Evolutionary conservation across 345 rosid species (phyloP), one percentile per base, ranked within the genome.

Genomic region (Theobroma cacao): DNA sequence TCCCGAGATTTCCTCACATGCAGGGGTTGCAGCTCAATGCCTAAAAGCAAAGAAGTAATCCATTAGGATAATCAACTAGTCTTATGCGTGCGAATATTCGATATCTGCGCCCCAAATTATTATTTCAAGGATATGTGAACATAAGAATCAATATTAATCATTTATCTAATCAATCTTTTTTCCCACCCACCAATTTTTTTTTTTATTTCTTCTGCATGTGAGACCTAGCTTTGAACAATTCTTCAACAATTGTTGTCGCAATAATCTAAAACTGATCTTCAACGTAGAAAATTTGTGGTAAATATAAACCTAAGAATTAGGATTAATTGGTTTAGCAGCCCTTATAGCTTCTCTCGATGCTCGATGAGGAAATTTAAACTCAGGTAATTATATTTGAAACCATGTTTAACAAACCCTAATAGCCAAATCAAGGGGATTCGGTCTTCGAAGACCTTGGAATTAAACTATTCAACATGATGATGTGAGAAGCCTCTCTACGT

Each of bases 61-160:
- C 45, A 67, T 69, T 64, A 28, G 13, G 41, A 75, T 79, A 78
- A 83, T 85, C 64, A 74, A 22, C 48, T 14, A 77, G 78, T 71
- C 86, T 68, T 72, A 75, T 87, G 88, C 90, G 91, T 85, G 91
- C 90, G 93, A 90, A 90, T 90, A 90, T 87, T 88, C 89, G 90
- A 67, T 83, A 85, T 58, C 76, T 73, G 88, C 38, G 83, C 84
- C 82, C 38, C 47, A 56, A 24, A 64, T 38, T 9, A 22, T 81
- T 50, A 33, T 74, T 75, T 62, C 65, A 58, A 78, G 72, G 55
- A 77, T 78, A 62, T 76, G 81, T 80, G 74, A 77, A 73, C 83
- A 75, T 74, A 70, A 75, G 74, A 83, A 84, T 83, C 88, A 76
- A 72, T 79, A 26, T 81, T 82, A 85, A 86, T 85, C 86, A 85